Evolutionary conservation across 306 rosid species (phyloP), one percentile per base, ranked within the genome.

Genomic region (Quercus dentata): DNA sequence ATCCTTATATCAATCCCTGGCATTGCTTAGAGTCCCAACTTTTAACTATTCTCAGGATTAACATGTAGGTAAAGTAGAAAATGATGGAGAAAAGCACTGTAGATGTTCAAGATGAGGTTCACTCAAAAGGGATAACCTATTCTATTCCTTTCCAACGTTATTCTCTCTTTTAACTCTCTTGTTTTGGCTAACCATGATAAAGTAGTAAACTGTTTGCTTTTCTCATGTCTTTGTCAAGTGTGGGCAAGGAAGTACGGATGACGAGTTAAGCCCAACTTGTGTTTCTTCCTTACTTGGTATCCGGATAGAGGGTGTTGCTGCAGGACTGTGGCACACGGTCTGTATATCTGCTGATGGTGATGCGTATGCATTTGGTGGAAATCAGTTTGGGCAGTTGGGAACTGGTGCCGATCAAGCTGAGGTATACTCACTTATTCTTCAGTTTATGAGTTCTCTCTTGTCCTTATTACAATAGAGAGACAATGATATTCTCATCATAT

Each of bases 351-450:
- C 94, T 7, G 94, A 92, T 67, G 98, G 98, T 23, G 97, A 87
- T 73, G 94, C 92, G 14, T 94, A 91, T 81, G 79, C 97, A 72
- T 94, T 94, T 87, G 98, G 97, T 3, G 95, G 98, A 30, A 94
- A 94, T 80, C 97, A 94, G 78, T 94, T 94, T 86, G 97, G 98
- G 75, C 97, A 94, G 90, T 88, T 94, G 78, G 98, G 98, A 82
- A 94, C 98, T 25, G 97, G 97, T 69, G 78, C 86, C 35, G 97
- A 90, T 61, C 92, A 94, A 83, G 94, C 97, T 19, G 97, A 92
- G 98, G 97, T 94, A 84, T 58, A 61, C 21, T 52, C 71, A 74
- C 61, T 44, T 52, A 38, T 61, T 28, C 35, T 64, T 57, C 27
- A 31, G 44, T 23, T 44, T 41, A 33, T 70, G 54, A 49, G 52